phyloP scores from a whole-genome alignment of 2,329 filamentous ascomycete genomes.

The Ophioceras dolichostomum region DNA sequence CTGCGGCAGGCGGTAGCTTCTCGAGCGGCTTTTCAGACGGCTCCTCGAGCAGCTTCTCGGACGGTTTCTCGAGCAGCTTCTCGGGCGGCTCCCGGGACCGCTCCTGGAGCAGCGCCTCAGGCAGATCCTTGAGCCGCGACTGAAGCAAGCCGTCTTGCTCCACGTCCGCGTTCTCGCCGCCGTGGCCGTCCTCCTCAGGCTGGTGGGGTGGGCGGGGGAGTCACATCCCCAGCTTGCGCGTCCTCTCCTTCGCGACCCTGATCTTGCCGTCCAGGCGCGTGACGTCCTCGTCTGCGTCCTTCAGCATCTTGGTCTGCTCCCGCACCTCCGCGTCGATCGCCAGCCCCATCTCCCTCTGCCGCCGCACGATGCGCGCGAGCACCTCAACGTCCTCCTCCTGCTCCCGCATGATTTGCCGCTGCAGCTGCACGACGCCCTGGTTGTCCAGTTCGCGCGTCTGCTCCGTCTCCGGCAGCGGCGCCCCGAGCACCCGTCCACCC shows the following conservation, averaged over 20 bases:
- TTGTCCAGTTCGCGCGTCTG: conserved; percentile 69
- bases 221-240: conserved; percentile 43
- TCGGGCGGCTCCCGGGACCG: too few species aligned
- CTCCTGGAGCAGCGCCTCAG: too few species aligned
- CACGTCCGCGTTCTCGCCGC: too few species aligned
- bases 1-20: too few species aligned
- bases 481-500: conserved; percentile 62
- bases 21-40: too few species aligned
- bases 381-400: conserved; percentile 64
- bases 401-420: conserved; percentile 60
- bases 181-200: too few species aligned
- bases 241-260: conserved; percentile 59
- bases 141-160: too few species aligned
- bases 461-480: conserved; percentile 61
- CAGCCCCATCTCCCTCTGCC: conserved; percentile 68
- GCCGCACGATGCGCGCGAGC: conserved; percentile 54
- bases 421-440: conserved; percentile 58
- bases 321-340: conserved; percentile 64
- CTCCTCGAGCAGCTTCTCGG: too few species aligned
- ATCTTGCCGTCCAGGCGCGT: conserved; percentile 57
- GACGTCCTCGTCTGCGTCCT: conserved; percentile 52
- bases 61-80: too few species aligned
- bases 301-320: conserved; percentile 58
- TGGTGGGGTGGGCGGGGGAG: too few species aligned
- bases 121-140: too few species aligned